Evolutionary conservation across 495 filamentous ascomycete genomes (phyloP).

Genomic region (Aspergillus nidulans): DNA sequence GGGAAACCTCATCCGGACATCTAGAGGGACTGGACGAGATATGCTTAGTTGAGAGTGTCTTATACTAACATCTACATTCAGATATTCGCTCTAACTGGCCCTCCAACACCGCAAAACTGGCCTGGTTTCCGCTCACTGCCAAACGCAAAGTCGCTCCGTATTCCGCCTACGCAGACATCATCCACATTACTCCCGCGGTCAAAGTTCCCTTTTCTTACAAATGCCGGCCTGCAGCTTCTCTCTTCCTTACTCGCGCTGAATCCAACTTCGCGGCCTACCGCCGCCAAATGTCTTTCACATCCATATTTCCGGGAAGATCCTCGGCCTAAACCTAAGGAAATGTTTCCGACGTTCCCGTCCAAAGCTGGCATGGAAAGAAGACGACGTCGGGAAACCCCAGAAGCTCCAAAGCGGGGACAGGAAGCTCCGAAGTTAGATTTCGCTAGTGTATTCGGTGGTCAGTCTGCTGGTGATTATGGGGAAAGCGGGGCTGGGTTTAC

Average conservation of each 20-base stretch:
- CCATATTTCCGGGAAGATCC: constrained; percentile 88
- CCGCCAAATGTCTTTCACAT: constrained; percentile 68
- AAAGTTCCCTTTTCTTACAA: constrained; percentile 76
- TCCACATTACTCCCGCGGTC: constrained; percentile 49
- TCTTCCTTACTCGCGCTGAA: constrained; percentile 68
- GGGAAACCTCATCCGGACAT: no score
- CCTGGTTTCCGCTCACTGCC: constrained; percentile 83
- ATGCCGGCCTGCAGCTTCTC: constrained; percentile 67
- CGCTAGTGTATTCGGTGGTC: constrained; percentile 74
- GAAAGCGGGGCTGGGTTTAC: constrained; percentile 82
- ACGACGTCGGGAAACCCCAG: constrained; percentile 67
- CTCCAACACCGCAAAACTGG: constrained; percentile 85
- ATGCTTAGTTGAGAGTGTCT: no score
- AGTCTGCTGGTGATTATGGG: constrained; percentile 56
- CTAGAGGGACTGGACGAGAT: no score
- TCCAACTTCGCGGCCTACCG: constrained; percentile 64
- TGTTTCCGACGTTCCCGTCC: constrained; percentile 90
- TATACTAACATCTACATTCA: constrained; percentile 22
- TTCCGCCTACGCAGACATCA: constrained; percentile 51
- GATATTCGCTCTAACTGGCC: constrained; percentile 87
- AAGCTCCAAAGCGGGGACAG: constrained; percentile 77
- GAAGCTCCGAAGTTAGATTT: constrained; percentile 63
- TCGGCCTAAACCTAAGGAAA: constrained; percentile 74
- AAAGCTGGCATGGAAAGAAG: constrained; percentile 91
- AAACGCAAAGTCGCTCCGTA: constrained; percentile 78